Evolutionary conservation across 2,329 filamentous ascomycete genomes (phyloP), one percentile per base, ranked within the genome.

Genomic region (Fusarium coicis): DNA sequence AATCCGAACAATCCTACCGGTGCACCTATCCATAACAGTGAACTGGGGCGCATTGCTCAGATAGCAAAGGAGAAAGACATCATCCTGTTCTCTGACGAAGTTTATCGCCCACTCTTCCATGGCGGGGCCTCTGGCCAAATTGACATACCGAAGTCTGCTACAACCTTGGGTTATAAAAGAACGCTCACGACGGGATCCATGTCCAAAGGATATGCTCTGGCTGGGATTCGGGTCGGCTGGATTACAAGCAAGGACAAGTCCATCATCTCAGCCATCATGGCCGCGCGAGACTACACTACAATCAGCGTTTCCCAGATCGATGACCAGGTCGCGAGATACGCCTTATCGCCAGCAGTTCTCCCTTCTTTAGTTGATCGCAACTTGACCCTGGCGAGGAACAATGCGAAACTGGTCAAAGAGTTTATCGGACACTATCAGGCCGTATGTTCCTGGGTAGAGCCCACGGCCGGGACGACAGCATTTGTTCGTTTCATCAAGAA

Each of bases 1-100:
- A 96, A 95, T 76, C 93, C 93, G 2, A 93, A 95, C 81, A 97
- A 97, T 77, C 94, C 94, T 1, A 95, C 92, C 0, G 93, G 94
- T 10, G 89, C 90, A 15, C 87, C 92, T 7, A 90, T 94, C 23
- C 89, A 91, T 1, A 89, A 86, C 49, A 79, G 86, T 2, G 85
- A 89, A 18, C 85, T 97, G 2, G 80, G 89, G 60, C 77, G 86
- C 7, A 87, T 96, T 69, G 84, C 93, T 42, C 84, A 88, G 7
- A 82, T 95, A 61, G 93, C 93, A 6, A 83, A 85, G 60, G 83
- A 88, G 42, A 87, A 89, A 42, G 85, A 87, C 60, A 91, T 96
- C 61, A 89, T 88, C 54, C 84, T 97, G 59, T 85, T 96, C 65
- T 89, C 88, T 12, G 93, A 97, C 77, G 94, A 97, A 83, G 94